Evolutionary conservation across 2,329 filamentous ascomycete species (phyloP).

Genomic region (Paecilomyces sp.): DNA sequence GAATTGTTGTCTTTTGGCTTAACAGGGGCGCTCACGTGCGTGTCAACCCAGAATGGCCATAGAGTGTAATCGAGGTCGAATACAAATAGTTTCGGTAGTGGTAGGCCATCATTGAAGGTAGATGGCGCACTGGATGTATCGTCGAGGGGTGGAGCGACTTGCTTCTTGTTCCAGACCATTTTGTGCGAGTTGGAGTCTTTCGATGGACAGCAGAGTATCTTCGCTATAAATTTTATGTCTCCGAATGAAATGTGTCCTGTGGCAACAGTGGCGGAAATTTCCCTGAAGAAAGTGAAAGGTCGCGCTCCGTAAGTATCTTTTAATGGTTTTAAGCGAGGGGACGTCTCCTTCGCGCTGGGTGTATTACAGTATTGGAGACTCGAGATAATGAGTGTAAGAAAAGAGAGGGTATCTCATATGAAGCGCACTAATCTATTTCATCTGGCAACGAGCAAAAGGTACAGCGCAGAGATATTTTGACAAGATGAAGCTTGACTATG

Average conservation of each 20-base stretch:
- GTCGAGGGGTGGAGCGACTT: constrained; percentile 25
- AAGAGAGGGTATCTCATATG: not conserved
- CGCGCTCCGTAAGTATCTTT: not conserved
- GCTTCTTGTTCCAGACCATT: constrained; percentile 29
- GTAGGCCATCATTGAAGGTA: constrained; percentile 59
- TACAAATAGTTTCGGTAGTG: constrained; percentile 74
- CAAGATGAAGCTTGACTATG: no score
- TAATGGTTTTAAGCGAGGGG: not conserved
- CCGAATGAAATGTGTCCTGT: not conserved
- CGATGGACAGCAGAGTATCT: not conserved
- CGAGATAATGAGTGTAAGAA: not conserved
- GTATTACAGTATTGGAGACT: not conserved
- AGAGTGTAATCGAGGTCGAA: constrained; percentile 98
- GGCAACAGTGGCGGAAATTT: not conserved
- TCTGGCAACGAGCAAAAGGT: no score
- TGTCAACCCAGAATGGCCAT: constrained; percentile 99
- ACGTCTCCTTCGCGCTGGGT: not conserved
- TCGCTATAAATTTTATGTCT: not conserved
- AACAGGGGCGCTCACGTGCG: constrained; percentile 72
- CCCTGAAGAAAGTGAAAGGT: not conserved
- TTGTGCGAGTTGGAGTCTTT: not conserved
- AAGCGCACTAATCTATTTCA: no score
- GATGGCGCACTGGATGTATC: constrained; percentile 37
- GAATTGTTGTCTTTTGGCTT: constrained; percentile 51
- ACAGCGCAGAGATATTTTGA: no score